Evolutionary conservation across 164 flowering plant species (phyloP), one percentile per base, ranked within the genome.

Genomic region (Nymphaea thermarum): DNA sequence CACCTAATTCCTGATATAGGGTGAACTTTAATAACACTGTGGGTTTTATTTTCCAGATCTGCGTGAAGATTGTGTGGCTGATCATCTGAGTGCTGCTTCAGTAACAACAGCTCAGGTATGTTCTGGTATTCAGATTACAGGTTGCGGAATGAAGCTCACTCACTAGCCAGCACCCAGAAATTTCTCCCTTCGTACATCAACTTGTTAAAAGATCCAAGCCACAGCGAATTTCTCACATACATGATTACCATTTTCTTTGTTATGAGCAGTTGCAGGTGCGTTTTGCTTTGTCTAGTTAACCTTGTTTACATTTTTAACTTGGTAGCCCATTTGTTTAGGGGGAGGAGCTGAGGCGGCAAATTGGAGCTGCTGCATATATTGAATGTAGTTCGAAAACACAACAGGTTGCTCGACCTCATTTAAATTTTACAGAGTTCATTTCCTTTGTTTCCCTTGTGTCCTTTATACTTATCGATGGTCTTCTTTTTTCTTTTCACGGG

Each of bases 331-430:
- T 6, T 6, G 42, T 70, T 25, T 65, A 91, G 97, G 97, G 97
- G 51, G 97, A 91, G 77, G 98, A 93, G 77, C 80, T 95, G 65
- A 83, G 98, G 85, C 92, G 89, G 73, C 96, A 86, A 74, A 90
- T 95, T 73, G 99, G 99, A 65, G 99, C 98, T 57, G 96, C 98
- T 44, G 96, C 96, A 41, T 95, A 90, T 69, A 84, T 95, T 25
- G 98, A 95, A 71, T 95, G 99, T 81, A 95, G 98, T 78, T 95
- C 99, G 8, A 95, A 95, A 78, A 95, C 99, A 66, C 99, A 95
- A 74, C 99, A 95, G 92, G 99, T 91, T 68, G 16, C 12, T 47
- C 11, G 12, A 6, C 12, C 55, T 47, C 55, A 47, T 3, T 14
- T 2, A 14, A 14, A 2, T 14, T 2, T 6, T 47, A 47, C 55